A percentile compares a stretch with the other conserved stretches of the same genome.
phyloP scores from a whole-genome alignment of 441 rosid species.

The Cnidoscolus chayamansa region DNA sequence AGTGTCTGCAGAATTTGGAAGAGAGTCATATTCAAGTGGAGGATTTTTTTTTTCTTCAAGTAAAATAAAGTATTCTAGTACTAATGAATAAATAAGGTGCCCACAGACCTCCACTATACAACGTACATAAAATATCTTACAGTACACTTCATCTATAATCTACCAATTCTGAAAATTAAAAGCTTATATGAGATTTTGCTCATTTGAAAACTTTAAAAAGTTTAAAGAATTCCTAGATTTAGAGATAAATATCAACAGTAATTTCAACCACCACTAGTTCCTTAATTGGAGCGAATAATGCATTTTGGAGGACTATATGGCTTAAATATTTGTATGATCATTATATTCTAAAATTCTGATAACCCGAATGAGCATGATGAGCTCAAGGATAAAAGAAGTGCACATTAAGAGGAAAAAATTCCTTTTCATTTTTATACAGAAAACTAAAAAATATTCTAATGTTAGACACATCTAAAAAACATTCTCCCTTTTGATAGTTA shows the following conservation, averaged over 20 bases:
- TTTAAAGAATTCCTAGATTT: not conserved
- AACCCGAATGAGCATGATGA: not conserved
- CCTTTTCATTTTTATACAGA: not conserved
- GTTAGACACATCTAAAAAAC: not conserved
- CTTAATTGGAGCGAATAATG: not conserved
- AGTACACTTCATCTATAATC: not conserved
- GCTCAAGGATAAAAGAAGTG: constrained; percentile 5
- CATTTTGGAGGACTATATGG: not conserved
- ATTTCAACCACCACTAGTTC: not conserved
- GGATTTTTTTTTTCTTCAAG: not conserved
- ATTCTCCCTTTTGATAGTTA: not conserved
- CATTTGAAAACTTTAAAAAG: not conserved
- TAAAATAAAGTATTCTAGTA: not conserved
- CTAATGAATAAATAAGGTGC: not conserved
- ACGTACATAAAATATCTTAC: too few species aligned
- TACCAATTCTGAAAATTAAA: not conserved
- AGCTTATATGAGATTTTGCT: not conserved
- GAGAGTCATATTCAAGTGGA: not conserved
- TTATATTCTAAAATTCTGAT: not conserved
- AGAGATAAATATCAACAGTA: not conserved
- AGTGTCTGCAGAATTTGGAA: not conserved
- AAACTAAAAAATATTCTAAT: not conserved
- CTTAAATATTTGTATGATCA: not conserved
- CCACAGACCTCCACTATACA: not conserved
- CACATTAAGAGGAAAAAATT: not conserved